Percentiles rank a stretch among this genome's conserved stretches.
phyloP scores from a whole-genome alignment of 1,284 basidiomycete genomes.

The Cutaneotrichosporon sp. region DNA sequence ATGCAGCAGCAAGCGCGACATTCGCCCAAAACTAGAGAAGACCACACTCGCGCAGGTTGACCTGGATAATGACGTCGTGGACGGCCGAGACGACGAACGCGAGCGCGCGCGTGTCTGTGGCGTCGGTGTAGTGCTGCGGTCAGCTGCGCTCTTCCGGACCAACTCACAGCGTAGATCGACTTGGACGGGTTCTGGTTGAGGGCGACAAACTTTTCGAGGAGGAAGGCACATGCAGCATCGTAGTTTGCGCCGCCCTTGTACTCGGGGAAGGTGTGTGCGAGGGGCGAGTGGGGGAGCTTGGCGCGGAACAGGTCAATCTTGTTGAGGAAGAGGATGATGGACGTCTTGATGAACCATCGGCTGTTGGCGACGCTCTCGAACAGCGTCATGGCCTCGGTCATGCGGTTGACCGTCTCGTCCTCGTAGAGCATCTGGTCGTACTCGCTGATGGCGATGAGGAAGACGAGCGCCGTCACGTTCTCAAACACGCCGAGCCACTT shows the following conservation, averaged over 20 bases:
- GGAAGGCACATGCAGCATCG: slow-evolving; percentile 80
- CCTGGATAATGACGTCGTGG: slow-evolving; percentile 12
- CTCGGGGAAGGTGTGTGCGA: slow-evolving; percentile 83
- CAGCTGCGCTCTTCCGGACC: background rate
- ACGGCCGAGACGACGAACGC: slow-evolving; percentile 54
- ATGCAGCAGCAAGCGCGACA: background rate
- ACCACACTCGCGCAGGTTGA: slow-evolving; percentile 55
- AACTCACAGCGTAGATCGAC: slow-evolving; percentile 54
- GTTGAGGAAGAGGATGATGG: slow-evolving; percentile 71
- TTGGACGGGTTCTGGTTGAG: slow-evolving; percentile 77
- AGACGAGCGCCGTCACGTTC: slow-evolving; percentile 67
- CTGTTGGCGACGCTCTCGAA: slow-evolving; percentile 98
- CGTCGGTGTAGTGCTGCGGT: slow-evolving; percentile 55
- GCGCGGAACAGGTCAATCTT: slow-evolving; percentile 97
- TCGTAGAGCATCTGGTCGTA: slow-evolving; percentile 73
- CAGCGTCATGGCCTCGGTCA: slow-evolving; percentile 92
- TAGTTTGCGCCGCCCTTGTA: slow-evolving; percentile 73
- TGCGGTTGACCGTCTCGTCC: slow-evolving; percentile 91
- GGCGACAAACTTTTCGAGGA: slow-evolving; percentile 80
- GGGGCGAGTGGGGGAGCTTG: slow-evolving; percentile 83
- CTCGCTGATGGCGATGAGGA: slow-evolving; percentile 90
- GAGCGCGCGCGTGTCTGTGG: slow-evolving; percentile 59
- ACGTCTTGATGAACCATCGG: slow-evolving; percentile 57
- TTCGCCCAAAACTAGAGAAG: slow-evolving; percentile 37
- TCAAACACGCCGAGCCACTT: slow-evolving; percentile 98